Percentiles rank a stretch among this genome's conserved stretches.
Conservation (phyloP, 2,329 filamentous ascomycete species). For the Penicillium sclerotiorum region DNA sequence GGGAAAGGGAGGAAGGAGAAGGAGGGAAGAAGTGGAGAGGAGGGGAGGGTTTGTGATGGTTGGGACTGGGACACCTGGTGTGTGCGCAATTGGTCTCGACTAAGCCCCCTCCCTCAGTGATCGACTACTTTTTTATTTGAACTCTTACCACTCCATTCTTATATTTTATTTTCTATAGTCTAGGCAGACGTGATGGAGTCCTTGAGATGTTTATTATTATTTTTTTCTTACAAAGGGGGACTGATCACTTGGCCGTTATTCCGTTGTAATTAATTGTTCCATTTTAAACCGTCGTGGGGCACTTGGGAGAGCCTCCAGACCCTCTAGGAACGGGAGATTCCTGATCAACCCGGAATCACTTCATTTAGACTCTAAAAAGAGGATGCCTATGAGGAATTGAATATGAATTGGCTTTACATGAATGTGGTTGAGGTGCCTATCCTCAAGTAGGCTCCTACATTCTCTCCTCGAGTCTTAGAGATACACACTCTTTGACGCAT, state of each 20-base stretch:
- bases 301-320: conserved; percentile 3
- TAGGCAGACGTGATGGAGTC: not conserved
- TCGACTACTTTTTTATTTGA: conserved; percentile 13
- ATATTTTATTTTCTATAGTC: not conserved
- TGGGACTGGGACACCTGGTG: conserved; percentile 24
- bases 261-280: not conserved
- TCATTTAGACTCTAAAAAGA: not conserved
- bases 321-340: not conserved
- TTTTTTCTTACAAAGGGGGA: too few species aligned
- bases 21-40: conserved; percentile 26
- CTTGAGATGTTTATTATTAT: not conserved
- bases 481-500: conserved; percentile 2
- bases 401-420: not conserved
- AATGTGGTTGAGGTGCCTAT: not conserved
- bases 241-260: not conserved
- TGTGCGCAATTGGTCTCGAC: conserved; percentile 19
- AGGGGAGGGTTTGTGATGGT: conserved; percentile 31
- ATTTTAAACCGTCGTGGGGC: not conserved
- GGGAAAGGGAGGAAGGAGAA: conserved; percentile 20
- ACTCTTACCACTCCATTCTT: not conserved
- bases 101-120: conserved; percentile 13
- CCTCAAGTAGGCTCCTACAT: not conserved
- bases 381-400: conserved; percentile 2
- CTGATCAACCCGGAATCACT: not conserved
- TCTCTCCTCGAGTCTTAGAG: not conserved